Base-by-base conservation (phyloP, 2,329 filamentous ascomycete genomes). In the Coniella vitis region DNA sequence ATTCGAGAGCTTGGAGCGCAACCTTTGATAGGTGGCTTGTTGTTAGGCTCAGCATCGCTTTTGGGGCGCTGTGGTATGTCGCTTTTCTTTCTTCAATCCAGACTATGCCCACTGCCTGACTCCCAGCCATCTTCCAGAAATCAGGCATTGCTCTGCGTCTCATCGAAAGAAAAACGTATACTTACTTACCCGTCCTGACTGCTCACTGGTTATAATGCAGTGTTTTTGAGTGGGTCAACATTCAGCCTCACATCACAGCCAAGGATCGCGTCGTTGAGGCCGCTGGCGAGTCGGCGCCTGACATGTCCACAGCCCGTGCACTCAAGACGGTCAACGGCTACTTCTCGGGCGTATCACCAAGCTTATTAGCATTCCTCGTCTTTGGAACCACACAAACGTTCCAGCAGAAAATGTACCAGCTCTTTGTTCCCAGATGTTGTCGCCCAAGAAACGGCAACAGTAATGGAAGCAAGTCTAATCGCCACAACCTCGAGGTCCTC, bases 251-350 rank as follows among this genome's bases (percentile, higher is more conserved):
- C 32, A 22, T 53, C 7, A 16, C 20, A 4, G 48, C 44, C 13
- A 47, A 37, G 8, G 40, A 35, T 7, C 36, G 39, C 12, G 74
- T 59, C 43, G 53, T 69, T 61, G 55, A 69, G 65, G 54, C 74
- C 62, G 47, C 51, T 19, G n/a, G 43, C 44, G 43, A 47, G n/a
- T 29, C 38, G 21, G 45, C 38, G 8, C 53, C 53, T 7, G 48
- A 55, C 42, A 21, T 46, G 14, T 48, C 44, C 20, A 17, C 31
- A 21, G 25, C 35, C 7, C 51, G 51, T 9, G 53, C 53, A 4
- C 45, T 48, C 14, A 37, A 47, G 22, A 51, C 46, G 37, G 49
- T 54, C n/a, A 48, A 39, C 16, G 49, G 49, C 20, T 63, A 61
- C 34, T 52, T 63, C 4, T 59, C 60, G 4, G 61, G 59, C 3